Conservation (phyloP, 1,284 basidiomycete genomes). For the Ganoderma sinense region DNA sequence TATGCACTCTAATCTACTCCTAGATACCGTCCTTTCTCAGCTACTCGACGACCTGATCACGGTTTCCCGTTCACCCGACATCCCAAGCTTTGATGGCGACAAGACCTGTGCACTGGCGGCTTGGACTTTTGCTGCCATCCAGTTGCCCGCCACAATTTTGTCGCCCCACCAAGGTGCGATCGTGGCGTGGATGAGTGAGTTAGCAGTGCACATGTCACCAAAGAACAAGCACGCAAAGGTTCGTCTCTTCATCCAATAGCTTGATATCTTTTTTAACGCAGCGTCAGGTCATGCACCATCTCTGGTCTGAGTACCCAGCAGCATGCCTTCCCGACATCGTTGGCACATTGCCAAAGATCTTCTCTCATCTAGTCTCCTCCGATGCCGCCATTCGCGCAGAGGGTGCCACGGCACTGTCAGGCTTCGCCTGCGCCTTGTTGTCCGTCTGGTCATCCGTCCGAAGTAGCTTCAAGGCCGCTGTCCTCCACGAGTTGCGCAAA, state of each 20-base stretch:
- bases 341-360: slow-evolving; percentile 45
- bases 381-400: slow-evolving; percentile 44
- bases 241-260: slow-evolving; percentile 49
- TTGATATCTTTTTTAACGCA: not conserved
- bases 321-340: slow-evolving; percentile 44
- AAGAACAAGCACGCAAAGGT: slow-evolving; percentile 38
- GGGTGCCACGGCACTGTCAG: slow-evolving; percentile 49
- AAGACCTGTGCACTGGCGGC: slow-evolving; percentile 57
- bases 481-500: slow-evolving; percentile 22
- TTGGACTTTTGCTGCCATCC: slow-evolving; percentile 57
- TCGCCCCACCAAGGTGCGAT: slow-evolving; percentile 39
- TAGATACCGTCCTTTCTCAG: slow-evolving; percentile 50
- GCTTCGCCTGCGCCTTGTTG: slow-evolving; percentile 45
- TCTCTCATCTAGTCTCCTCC: slow-evolving; percentile 45
- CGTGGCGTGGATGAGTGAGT: slow-evolving; percentile 41
- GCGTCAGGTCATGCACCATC: slow-evolving; percentile 48
- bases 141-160: slow-evolving; percentile 50
- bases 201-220: slow-evolving; percentile 34
- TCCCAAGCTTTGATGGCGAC: slow-evolving; percentile 49
- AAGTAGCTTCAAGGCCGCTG: slow-evolving; percentile 25
- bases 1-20: slow-evolving; percentile 12
- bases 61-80: slow-evolving; percentile 39
- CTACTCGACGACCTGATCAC: slow-evolving; percentile 50
- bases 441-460: slow-evolving; percentile 25
- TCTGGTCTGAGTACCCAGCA: slow-evolving; percentile 43